A percentile compares a stretch with the other conserved stretches of the same genome.
phyloP scores from a whole-genome alignment of 2,329 filamentous ascomycete species.

The Zymoseptoria tritici region DNA sequence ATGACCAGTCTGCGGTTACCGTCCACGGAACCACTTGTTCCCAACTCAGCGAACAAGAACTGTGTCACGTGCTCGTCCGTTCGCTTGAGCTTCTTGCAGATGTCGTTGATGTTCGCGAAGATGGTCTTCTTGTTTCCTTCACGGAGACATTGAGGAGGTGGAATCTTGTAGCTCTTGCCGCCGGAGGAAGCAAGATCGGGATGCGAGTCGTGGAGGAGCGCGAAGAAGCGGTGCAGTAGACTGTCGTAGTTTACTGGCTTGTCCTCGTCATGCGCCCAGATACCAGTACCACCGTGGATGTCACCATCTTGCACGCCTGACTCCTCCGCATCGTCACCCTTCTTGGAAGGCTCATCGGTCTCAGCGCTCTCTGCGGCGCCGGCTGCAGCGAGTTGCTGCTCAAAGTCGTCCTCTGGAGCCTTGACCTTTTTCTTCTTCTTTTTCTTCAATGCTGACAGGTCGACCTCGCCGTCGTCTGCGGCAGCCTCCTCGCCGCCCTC shows the following conservation, averaged over 20 bases:
- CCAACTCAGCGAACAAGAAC: constrained; percentile 96
- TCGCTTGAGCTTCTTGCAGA: constrained; percentile 99
- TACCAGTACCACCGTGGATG: constrained; percentile 78
- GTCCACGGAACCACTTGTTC: constrained; percentile 92
- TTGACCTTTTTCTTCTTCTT: constrained; percentile 64
- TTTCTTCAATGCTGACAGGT: constrained; percentile 68
- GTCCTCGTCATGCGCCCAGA: constrained; percentile 77
- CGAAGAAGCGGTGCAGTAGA: constrained; percentile 88
- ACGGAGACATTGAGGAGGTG: constrained; percentile 93
- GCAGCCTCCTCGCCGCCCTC: constrained; percentile 39
- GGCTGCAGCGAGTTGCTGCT: constrained; percentile 57
- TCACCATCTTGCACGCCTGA: constrained; percentile 57
- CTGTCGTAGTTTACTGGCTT: constrained; percentile 75
- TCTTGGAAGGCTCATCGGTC: constrained; percentile 47
- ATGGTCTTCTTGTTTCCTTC: constrained; percentile 99
- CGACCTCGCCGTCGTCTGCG: constrained; percentile 55
- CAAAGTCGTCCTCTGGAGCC: constrained; percentile 56
- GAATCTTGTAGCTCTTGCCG: constrained; percentile 97
- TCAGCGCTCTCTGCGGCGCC: constrained; percentile 48
- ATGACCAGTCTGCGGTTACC: constrained; percentile 89
- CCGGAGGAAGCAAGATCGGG: constrained; percentile 72
- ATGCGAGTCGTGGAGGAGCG: constrained; percentile 88
- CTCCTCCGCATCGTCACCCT: constrained; percentile 18
- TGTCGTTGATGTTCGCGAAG: constrained; percentile 97
- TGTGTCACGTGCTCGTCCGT: constrained; percentile 87